Percentiles rank a stretch among this genome's conserved stretches.
phyloP scores from a whole-genome alignment of 106 monocot genomes.

The Narthecium ossifragum region DNA sequence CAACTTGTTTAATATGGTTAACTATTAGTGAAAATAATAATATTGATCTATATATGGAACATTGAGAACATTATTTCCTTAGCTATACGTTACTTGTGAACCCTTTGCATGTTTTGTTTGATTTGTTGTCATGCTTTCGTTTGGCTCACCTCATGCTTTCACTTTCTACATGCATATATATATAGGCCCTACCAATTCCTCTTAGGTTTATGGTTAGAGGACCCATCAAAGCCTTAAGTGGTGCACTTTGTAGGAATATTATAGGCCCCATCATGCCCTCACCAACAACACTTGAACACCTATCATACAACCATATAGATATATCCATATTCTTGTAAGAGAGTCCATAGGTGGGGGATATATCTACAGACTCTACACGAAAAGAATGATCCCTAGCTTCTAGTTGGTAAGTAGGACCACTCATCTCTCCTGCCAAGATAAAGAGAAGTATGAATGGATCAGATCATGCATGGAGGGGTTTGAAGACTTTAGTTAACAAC shows the following conservation, averaged over 20 bases:
- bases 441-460: background rate
- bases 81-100: no score
- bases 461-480: background rate
- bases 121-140: background rate
- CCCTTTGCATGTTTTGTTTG: no score
- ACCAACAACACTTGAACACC: background rate
- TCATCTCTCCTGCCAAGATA: background rate
- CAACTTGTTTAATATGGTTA: no score
- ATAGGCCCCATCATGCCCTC: background rate
- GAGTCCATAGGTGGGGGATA: constrained; percentile 1
- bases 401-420: background rate
- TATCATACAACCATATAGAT: background rate
- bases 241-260: constrained; percentile 2
- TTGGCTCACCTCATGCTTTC: background rate
- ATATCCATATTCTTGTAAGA: no score
- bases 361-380: no score
- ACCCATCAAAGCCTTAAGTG: constrained; percentile 9
- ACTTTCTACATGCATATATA: background rate
- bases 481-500: no score
- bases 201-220: constrained; percentile 1
- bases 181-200: background rate
- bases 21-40: no score
- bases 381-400: no score
- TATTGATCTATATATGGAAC: no score
- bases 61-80: no score